Evolutionary conservation across 306 rosid genomes (phyloP).

Genomic region (Gynostemma pentaphyllum): DNA sequence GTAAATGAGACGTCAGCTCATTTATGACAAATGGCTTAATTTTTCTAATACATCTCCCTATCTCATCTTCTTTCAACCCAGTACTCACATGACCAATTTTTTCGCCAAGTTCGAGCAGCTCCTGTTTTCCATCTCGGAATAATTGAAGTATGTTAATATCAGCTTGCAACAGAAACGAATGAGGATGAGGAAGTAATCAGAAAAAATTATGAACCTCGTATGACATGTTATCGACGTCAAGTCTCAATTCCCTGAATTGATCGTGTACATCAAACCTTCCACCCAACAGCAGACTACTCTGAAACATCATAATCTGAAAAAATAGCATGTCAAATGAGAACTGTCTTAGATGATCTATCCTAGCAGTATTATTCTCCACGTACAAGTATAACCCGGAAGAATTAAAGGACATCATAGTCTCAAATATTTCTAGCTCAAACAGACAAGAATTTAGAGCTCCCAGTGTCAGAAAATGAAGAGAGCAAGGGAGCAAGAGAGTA

Average conservation of each 20-base stretch:
- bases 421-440: neutral
- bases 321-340: neutral
- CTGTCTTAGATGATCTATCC: neutral
- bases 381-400: too few species aligned
- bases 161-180: neutral
- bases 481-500: neutral
- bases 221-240: constrained; percentile 87
- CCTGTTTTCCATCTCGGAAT: constrained; percentile 23
- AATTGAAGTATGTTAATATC: neutral
- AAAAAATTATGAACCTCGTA: constrained; percentile 46
- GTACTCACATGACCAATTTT: constrained; percentile 85
- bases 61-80: constrained; percentile 77
- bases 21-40: constrained; percentile 28
- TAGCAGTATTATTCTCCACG: neutral
- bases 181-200: neutral
- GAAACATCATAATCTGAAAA: constrained; percentile 79
- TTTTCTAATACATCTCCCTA: constrained; percentile 42
- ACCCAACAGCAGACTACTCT: constrained; percentile 63
- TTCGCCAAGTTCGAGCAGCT: constrained; percentile 83
- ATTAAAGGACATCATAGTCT: neutral
- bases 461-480: neutral
- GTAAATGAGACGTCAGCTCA: constrained; percentile 30
- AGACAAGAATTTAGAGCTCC: neutral
- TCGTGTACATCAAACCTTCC: constrained; percentile 49
- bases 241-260: constrained; percentile 80